Percentiles rank a stretch among this genome's conserved stretches.
Conservation (phyloP, 202 grass and related monocot genomes). For the Setaria viridis region DNA sequence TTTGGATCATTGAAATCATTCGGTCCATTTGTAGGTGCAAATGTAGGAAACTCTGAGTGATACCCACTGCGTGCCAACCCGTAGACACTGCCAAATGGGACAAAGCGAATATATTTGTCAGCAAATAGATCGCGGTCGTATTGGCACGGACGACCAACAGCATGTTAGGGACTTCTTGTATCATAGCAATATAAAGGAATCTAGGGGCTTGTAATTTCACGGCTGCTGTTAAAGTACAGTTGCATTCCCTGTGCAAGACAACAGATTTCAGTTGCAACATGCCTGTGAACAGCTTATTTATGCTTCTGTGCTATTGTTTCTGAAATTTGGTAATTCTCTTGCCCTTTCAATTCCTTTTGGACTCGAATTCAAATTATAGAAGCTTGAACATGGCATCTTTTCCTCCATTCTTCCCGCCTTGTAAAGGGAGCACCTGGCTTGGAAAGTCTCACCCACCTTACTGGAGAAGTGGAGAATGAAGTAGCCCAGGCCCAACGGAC, state of each 20-base stretch:
- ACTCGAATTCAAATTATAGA: too few relatives aligned
- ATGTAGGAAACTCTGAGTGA: background rate
- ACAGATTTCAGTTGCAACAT: background rate
- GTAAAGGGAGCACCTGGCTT: too few relatives aligned
- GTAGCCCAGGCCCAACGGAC: too few relatives aligned
- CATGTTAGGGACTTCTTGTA: background rate
- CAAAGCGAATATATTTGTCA: conserved; percentile 1
- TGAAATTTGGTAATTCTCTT: background rate
- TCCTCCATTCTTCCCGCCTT: too few relatives aligned
- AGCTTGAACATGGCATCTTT: background rate
- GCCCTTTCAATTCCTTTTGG: background rate
- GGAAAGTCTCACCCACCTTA: too few relatives aligned
- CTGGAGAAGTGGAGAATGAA: too few relatives aligned
- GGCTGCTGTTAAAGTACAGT: background rate
- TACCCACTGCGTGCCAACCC: background rate
- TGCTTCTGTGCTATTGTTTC: background rate
- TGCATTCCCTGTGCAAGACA: background rate
- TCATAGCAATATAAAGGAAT: background rate
- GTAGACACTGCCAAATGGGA: background rate
- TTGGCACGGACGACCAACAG: background rate
- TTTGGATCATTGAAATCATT: background rate
- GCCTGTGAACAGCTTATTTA: background rate
- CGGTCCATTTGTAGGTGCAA: background rate
- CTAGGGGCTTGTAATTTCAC: background rate
- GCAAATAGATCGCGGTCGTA: background rate